These are phyloP conservation scores for Ceriops tagal DNA, from an alignment of 345 rosid species.

Conservation along the genomic window DNA sequence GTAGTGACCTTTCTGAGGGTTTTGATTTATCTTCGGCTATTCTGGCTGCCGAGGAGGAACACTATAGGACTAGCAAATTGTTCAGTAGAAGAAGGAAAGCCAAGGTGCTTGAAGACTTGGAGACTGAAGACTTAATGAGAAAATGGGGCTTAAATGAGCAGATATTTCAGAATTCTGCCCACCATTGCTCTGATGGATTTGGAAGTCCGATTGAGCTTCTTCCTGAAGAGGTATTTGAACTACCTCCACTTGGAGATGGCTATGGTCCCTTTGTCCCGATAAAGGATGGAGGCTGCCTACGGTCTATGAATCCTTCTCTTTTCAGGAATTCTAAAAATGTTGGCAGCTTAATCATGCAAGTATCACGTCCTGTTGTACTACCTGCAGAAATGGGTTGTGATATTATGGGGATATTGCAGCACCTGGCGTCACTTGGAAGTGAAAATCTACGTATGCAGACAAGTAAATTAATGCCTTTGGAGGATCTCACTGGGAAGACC, in stretches of 20 bases:
- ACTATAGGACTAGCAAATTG: conserved; percentile 26
- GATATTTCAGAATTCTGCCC: conserved; percentile 43
- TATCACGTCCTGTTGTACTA: conserved; percentile 53
- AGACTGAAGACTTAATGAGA: conserved; percentile 59
- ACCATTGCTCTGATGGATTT: conserved; percentile 54
- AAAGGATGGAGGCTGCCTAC: conserved; percentile 51
- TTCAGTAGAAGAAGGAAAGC: conserved; percentile 46
- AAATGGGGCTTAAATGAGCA: conserved; percentile 57
- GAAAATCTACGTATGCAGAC: conserved; percentile 38
- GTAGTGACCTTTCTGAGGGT: conserved; percentile 29
- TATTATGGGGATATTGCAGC: conserved; percentile 40
- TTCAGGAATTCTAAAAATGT: conserved; percentile 44
- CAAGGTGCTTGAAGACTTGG: conserved; percentile 61
- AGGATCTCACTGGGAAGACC: conserved; percentile 59
- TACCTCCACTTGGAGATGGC: conserved; percentile 48
- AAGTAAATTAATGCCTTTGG: conserved; percentile 57
- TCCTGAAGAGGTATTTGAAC: conserved; percentile 27
- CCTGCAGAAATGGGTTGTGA: conserved; percentile 57
- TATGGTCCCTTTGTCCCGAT: conserved; percentile 41
- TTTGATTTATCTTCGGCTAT: conserved; percentile 37
- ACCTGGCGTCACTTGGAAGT: conserved; percentile 50
- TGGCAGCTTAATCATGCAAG: conserved; percentile 55
- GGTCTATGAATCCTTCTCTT: conserved; percentile 51
- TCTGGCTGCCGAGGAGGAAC: conserved; percentile 38
- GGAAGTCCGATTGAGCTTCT: conserved; percentile 78